Percentiles rank a stretch among this genome's conserved stretches.
These are phyloP conservation scores for Acaromyces ingoldii DNA, from an alignment of 1,284 basidiomycete genomes.

Conservation along the genomic window DNA sequence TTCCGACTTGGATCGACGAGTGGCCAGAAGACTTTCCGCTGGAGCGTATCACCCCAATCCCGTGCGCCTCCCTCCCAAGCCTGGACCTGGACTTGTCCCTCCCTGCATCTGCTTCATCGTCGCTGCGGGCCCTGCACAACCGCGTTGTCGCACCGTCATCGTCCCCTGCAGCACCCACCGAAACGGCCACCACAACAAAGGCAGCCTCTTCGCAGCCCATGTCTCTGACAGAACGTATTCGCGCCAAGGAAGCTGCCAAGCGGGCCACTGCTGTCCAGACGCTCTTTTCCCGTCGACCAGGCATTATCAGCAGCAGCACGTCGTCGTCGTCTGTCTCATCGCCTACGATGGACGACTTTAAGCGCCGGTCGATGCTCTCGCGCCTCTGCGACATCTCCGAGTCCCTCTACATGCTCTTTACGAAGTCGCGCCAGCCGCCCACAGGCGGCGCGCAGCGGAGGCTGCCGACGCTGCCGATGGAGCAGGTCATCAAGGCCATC, in stretches of 20 bases:
- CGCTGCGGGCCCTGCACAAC: not conserved
- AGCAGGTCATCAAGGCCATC: conserved; percentile 21
- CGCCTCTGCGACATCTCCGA: conserved; percentile 27
- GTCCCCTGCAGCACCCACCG: not conserved
- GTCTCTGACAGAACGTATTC: conserved; percentile 25
- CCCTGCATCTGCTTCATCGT: not conserved
- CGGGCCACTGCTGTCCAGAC: conserved; percentile 5
- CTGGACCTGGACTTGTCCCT: conserved; percentile 10
- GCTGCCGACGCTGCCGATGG: conserved; percentile 28
- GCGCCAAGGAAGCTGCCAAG: conserved; percentile 29
- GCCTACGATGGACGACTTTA: conserved; percentile 15
- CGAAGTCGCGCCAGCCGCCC: not conserved
- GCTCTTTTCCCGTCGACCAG: conserved; percentile 8
- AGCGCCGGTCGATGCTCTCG: conserved; percentile 22
- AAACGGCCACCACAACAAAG: conserved; percentile 1
- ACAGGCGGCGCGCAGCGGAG: too few species aligned
- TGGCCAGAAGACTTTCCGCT: conserved; percentile 7
- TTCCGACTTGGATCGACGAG: conserved; percentile 19
- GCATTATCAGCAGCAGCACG: conserved; percentile 1
- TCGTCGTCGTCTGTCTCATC: conserved; percentile 1
- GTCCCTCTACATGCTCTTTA: conserved; percentile 38
- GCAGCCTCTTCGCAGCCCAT: not conserved
- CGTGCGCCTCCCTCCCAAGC: conserved; percentile 18
- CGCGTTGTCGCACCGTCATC: not conserved
- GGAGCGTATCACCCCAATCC: conserved; percentile 13